Base-by-base conservation (phyloP, 257 asterid species). In the Nicotiana sylvestris region DNA sequence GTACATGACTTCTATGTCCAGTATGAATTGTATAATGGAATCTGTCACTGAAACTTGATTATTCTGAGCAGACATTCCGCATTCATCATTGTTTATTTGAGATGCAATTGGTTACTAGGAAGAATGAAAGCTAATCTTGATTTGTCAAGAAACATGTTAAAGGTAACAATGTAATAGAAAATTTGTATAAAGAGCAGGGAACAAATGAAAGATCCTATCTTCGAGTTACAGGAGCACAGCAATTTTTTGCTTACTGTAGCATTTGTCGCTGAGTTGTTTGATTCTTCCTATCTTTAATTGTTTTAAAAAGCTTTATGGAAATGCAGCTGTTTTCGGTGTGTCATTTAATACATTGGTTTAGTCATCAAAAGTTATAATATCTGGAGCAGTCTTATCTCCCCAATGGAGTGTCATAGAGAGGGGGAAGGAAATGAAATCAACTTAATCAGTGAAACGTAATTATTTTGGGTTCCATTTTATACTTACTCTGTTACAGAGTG, bases 241-340 rank as follows among this genome's bases (percentile, higher is more conserved):
- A 16, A 27, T 46, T 74, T 57, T 57, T 25, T 4, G 43, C 43
- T 49, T 49, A 27, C 21, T 66, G 49, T 32, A 15, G 49, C 74
- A 5, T 15, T 66, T 49, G 39, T 25, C 25, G 15, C 6, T 25
- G 43, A 49, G 27, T 61, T 49, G n/a, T 49, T 49, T 74, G 80
- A 49, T 74, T 74, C 80, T 27, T 49, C 80, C 43, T 74, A 37
- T 49, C 62, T 6, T 74, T 17, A 74, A 46, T 49, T 74, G 62
- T 16, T 21, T 43, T 43, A 74, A 46, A 74, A 49, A 49, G 43
- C 43, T 49, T 57, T 49, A 74, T 25, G 43, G 37, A 49, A 49
- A 74, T 74, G 80, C 80, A 49, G 62, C 79, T 49, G 39, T 27
- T 74, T 72, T 74, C 43, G 9, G n/a, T 70, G 60, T 70, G 77